Percentiles rank a stretch among this genome's conserved stretches.
Evolutionary conservation across 164 flowering plant species (phyloP).

Genomic region (Pachysandra terminalis): DNA sequence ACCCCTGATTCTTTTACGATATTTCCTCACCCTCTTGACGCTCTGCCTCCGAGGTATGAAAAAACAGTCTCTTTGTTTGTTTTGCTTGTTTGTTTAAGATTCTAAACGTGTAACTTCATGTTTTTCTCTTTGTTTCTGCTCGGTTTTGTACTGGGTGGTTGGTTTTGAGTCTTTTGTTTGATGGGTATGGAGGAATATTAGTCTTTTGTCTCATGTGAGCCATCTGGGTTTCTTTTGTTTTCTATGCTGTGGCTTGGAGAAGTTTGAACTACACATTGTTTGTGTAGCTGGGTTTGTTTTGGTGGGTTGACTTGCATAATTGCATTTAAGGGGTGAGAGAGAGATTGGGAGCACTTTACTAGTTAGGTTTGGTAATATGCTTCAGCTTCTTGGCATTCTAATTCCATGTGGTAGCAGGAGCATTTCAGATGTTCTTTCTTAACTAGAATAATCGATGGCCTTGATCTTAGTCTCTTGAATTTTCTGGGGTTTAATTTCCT

Average conservation of each 20-base stretch:
- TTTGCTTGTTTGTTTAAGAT: not conserved
- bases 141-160: conserved; percentile 3
- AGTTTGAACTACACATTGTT: not conserved
- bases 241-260: not conserved
- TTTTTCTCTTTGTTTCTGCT: conserved; percentile 1
- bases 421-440: too few relatives aligned
- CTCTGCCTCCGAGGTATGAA: conserved; percentile 16
- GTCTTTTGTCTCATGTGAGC: not conserved
- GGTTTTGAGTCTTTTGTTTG: not conserved
- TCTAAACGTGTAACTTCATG: not conserved
- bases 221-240: conserved; percentile 13
- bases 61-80: conserved; percentile 5
- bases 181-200: too few relatives aligned
- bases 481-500: not conserved
- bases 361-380: not conserved
- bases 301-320: conserved; percentile 61
- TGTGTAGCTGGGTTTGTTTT: conserved; percentile 15
- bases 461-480: not conserved
- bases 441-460: too few relatives aligned
- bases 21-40: conserved; percentile 11
- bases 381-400: conserved; percentile 2
- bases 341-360: conserved; percentile 2
- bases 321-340: conserved; percentile 4
- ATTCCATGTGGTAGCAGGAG: not conserved
- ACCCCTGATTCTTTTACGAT: conserved; percentile 16